Base-by-base conservation (phyloP, 768 basidiomycete species). In the Phaeolepiota aurea region DNA sequence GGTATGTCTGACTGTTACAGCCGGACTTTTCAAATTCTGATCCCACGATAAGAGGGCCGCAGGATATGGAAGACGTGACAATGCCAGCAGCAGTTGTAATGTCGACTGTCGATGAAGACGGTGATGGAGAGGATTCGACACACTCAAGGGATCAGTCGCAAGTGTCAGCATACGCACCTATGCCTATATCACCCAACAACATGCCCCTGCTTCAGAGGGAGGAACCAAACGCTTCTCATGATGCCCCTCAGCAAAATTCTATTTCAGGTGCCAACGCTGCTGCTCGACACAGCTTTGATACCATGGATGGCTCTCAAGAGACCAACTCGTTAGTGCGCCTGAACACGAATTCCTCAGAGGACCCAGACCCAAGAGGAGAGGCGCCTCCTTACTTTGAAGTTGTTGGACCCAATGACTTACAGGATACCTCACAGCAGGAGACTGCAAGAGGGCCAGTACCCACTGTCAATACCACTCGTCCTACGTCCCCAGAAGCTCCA, bases 361-460 rank as follows among this genome's bases (percentile, higher is more conserved):
- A 38, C 1, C 38, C 54, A 3, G 72, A 70, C 50, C 66, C 71
- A 5, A 62, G 77, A 45, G 85, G 81, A 16, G 75, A 77, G 30
- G 78, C 80, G 3, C 84, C 85, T 3, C 57, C 82, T 0, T 87
- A 87, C 55, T 74, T 71, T 38, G 82, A 85, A 57, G 72, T 71
- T 9, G 62, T 72, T 25, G 57, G 42, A 39, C 42, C 44, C 19
- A 40, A 31, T 25, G 44, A 46, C 11, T 36, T 23, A 2, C 39
- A 21, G 19, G 28, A 40, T 25, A 9, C 16, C 39, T 21, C 31
- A 12, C 31, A 28, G 28, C 45, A 45, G 7, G 33, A 54, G 1
- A 53, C 57, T 7, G 14, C 38, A 28, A 25, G 16, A 23, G 18
- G 20, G 20, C 14, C 44, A 20, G 37, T 44, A 28, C 38, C 44